These are phyloP conservation scores for Usnea hakonensis DNA, from an alignment of 495 filamentous ascomycete species.

Conservation along the genomic window DNA sequence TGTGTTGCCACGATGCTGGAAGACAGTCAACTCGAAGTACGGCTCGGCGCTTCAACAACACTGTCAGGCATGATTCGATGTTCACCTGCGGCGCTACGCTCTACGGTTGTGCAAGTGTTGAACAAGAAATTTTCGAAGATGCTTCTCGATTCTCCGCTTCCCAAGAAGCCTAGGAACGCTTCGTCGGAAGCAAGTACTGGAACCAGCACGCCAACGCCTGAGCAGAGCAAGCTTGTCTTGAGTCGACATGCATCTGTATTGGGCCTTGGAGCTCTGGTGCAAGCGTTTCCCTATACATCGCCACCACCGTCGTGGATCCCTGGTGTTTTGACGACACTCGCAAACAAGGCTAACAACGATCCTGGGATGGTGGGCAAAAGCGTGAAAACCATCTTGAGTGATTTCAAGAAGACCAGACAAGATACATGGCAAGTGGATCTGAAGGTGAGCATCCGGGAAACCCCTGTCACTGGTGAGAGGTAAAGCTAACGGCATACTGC, in stretches of 20 bases:
- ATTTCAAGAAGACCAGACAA: conserved; percentile 99
- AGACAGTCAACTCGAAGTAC: conserved; percentile 88
- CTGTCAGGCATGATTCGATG: conserved; percentile 97
- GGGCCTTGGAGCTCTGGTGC: conserved; percentile 81
- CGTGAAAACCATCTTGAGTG: conserved; percentile 89
- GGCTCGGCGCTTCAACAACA: conserved; percentile 83
- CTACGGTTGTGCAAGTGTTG: conserved; percentile 63
- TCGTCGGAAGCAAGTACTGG: conserved; percentile 45
- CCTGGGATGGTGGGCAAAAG: conserved; percentile 92
- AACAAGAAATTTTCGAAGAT: conserved; percentile 72
- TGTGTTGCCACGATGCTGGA: conserved; percentile 90
- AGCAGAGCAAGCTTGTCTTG: conserved; percentile 71
- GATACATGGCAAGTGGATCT: conserved; percentile 98
- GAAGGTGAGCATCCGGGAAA: conserved; percentile 56
- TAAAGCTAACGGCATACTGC: not conserved
- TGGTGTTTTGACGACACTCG: conserved; percentile 79
- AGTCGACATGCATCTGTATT: conserved; percentile 84
- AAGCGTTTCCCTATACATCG: conserved; percentile 94
- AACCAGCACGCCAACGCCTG: conserved; percentile 70
- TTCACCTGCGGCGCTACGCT: conserved; percentile 75
- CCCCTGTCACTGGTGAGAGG: not conserved
- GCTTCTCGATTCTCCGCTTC: conserved; percentile 73
- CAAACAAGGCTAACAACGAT: conserved; percentile 75
- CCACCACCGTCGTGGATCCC: conserved; percentile 93
- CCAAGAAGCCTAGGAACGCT: conserved; percentile 53